These are phyloP conservation scores for Wickerhamomyces rabaulensis DNA, from an alignment of 805 yeast genomes.

Conservation along the genomic window DNA sequence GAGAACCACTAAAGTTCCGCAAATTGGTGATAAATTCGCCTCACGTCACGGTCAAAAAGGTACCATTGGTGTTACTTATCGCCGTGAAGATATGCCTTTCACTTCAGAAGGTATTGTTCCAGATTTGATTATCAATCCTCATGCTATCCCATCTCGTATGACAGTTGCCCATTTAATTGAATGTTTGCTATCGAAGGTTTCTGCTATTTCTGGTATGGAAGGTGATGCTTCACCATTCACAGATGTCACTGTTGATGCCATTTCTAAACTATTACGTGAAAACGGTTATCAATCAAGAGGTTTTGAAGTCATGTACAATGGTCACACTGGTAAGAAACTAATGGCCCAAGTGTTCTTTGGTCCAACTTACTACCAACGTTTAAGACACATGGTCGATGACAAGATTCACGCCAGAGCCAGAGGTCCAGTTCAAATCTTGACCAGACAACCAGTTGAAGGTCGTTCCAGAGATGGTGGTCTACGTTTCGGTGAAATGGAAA, in stretches of 20 bases:
- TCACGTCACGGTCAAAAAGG: slow-evolving; percentile 99
- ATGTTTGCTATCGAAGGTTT: slow-evolving; percentile 92
- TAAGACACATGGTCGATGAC: slow-evolving; percentile 99
- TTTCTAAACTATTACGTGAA: slow-evolving; percentile 85
- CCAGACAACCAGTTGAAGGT: slow-evolving; percentile 99
- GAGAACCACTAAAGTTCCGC: slow-evolving; percentile 98
- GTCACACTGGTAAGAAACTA: slow-evolving; percentile 96
- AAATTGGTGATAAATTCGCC: slow-evolving; percentile 98
- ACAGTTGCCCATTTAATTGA: slow-evolving; percentile 99
- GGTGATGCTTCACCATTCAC: slow-evolving; percentile 99
- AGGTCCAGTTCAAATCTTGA: slow-evolving; percentile 96
- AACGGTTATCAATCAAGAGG: slow-evolving; percentile 98
- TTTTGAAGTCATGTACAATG: slow-evolving; percentile 97
- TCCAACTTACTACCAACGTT: slow-evolving; percentile 98
- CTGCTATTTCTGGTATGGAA: slow-evolving; percentile 90
- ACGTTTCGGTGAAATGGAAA: slow-evolving; percentile 99
- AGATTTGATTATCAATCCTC: slow-evolving; percentile 95
- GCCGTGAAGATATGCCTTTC: slow-evolving; percentile 99
- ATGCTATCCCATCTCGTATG: slow-evolving; percentile 99
- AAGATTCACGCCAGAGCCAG: slow-evolving; percentile 98
- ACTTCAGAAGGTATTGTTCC: slow-evolving; percentile 95
- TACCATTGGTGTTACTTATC: slow-evolving; percentile 97
- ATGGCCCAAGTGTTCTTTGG: slow-evolving; percentile 99
- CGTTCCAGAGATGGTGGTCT: slow-evolving; percentile 98
- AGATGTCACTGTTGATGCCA: slow-evolving; percentile 96